Percentiles rank a stretch among this genome's conserved stretches.
Evolutionary conservation across 495 filamentous ascomycete species (phyloP).

Genomic region (Penicillium angulare): DNA sequence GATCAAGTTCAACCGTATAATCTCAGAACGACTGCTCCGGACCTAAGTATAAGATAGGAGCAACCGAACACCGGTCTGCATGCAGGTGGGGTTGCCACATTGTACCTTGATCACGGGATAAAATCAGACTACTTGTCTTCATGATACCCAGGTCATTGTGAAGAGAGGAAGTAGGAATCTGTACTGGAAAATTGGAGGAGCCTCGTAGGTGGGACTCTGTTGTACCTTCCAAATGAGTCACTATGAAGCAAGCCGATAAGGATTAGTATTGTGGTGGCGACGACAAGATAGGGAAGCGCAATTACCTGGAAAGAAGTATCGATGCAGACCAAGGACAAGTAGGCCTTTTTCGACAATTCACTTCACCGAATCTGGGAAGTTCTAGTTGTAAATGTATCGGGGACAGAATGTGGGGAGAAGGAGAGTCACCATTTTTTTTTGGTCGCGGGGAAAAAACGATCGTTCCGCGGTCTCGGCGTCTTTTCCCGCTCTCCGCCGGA

Average conservation of each 20-base stretch:
- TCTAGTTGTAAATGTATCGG: not conserved
- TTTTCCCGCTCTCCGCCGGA: constrained; percentile 19
- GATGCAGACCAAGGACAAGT: too few species aligned
- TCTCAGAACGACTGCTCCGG: constrained; percentile 55
- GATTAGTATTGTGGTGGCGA: constrained; percentile 8
- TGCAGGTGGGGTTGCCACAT: constrained; percentile 35
- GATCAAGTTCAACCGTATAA: constrained; percentile 63
- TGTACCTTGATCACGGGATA: constrained; percentile 52
- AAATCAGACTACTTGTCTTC: constrained; percentile 45
- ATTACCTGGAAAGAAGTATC: too few species aligned
- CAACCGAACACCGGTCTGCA: constrained; percentile 52
- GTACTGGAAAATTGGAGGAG: constrained; percentile 24
- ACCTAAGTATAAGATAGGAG: not conserved
- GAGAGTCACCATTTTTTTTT: constrained; percentile 2
- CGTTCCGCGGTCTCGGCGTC: constrained; percentile 11
- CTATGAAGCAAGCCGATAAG: constrained; percentile 15
- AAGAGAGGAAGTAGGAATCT: constrained; percentile 26
- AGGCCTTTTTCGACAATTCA: too few species aligned
- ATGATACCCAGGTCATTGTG: constrained; percentile 30
- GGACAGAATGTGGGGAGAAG: not conserved
- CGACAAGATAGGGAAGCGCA: not conserved
- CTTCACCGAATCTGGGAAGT: too few species aligned
- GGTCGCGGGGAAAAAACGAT: constrained; percentile 25
- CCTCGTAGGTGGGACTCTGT: not conserved
- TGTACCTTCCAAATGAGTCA: constrained; percentile 16